phyloP scores from a whole-genome alignment of 2,329 filamentous ascomycete species.

The Exophiala oligosperma region DNA sequence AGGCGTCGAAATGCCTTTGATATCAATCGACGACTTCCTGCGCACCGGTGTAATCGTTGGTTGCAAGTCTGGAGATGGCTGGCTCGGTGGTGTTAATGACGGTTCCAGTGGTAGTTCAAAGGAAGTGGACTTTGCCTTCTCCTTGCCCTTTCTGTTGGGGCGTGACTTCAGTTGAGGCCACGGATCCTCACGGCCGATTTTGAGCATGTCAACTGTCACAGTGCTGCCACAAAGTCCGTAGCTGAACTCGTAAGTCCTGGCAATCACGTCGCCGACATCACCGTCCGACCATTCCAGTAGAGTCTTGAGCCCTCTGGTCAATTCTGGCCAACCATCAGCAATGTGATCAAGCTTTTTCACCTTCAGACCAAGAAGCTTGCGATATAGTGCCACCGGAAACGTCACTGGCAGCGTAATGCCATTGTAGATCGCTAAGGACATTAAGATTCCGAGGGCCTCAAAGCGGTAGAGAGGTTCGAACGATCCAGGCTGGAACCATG shows the following conservation, averaged over 20 bases:
- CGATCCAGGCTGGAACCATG: slow-evolving; percentile 84
- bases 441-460: slow-evolving; percentile 81
- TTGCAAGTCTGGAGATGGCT: slow-evolving; percentile 14
- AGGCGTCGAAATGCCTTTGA: slow-evolving; percentile 20
- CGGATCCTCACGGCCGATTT: slow-evolving; percentile 32
- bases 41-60: slow-evolving; percentile 9
- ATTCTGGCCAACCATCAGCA: slow-evolving; percentile 80
- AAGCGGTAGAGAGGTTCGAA: slow-evolving; percentile 85
- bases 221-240: slow-evolving; percentile 57
- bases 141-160: slow-evolving; percentile 22
- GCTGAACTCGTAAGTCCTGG: slow-evolving; percentile 84
- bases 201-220: slow-evolving; percentile 57
- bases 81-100: slow-evolving; percentile 16
- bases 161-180: slow-evolving; percentile 8
- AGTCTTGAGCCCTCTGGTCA: slow-evolving; percentile 70
- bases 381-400: slow-evolving; percentile 82
- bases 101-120: slow-evolving; percentile 23
- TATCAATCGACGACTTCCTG: slow-evolving; percentile 18
- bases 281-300: slow-evolving; percentile 80
- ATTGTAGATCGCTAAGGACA: slow-evolving; percentile 90
- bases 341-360: slow-evolving; percentile 74
- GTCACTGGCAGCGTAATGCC: slow-evolving; percentile 87
- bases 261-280: slow-evolving; percentile 76
- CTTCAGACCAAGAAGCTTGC: slow-evolving; percentile 70
- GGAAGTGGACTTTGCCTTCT: slow-evolving; percentile 25